Conservation (phyloP, 2,329 filamentous ascomycete species). For the Zalaria obscura region DNA sequence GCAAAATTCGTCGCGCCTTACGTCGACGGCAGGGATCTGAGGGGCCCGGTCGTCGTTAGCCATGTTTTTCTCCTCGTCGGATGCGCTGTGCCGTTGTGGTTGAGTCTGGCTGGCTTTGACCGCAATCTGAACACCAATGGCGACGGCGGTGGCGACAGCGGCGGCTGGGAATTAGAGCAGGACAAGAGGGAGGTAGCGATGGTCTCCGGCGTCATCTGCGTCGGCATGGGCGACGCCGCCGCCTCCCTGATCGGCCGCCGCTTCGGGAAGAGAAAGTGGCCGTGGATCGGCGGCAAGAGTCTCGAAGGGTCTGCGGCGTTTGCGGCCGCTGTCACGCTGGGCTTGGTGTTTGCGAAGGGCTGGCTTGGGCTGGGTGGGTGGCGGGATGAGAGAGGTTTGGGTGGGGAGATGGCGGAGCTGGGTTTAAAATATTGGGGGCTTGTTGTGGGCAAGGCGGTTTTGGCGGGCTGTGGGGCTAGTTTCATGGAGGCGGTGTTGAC, state of each 20-base stretch:
- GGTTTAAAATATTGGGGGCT: no score
- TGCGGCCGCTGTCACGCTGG: slow-evolving; percentile 60
- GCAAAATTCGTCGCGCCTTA: slow-evolving; percentile 83
- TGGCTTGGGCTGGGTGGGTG: slow-evolving; percentile 73
- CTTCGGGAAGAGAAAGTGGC: slow-evolving; percentile 80
- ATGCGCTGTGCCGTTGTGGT: slow-evolving; percentile 88
- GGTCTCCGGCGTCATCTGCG: slow-evolving; percentile 84
- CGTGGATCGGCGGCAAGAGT: slow-evolving; percentile 93
- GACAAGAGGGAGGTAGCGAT: slow-evolving; percentile 61
- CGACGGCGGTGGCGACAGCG: slow-evolving; percentile 32
- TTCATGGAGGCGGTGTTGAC: slow-evolving; percentile 91
- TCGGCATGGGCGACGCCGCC: slow-evolving; percentile 88
- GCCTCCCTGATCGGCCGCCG: slow-evolving; percentile 80
- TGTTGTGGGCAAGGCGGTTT: slow-evolving; percentile 43
- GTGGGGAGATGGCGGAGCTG: no score
- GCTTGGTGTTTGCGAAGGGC: slow-evolving; percentile 52
- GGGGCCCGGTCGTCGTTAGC: slow-evolving; percentile 86
- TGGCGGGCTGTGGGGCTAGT: slow-evolving; percentile 70
- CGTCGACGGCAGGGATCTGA: slow-evolving; percentile 82
- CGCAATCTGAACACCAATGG: slow-evolving; percentile 29
- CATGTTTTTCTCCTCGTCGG: slow-evolving; percentile 94
- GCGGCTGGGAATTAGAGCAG: slow-evolving; percentile 57
- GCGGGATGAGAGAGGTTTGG: slow-evolving; percentile 24
- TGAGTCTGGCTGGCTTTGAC: slow-evolving; percentile 58
- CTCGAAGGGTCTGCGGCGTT: slow-evolving; percentile 82